Base-by-base conservation (phyloP, 2,329 filamentous ascomycete species). In the Colletotrichum aenigma region DNA sequence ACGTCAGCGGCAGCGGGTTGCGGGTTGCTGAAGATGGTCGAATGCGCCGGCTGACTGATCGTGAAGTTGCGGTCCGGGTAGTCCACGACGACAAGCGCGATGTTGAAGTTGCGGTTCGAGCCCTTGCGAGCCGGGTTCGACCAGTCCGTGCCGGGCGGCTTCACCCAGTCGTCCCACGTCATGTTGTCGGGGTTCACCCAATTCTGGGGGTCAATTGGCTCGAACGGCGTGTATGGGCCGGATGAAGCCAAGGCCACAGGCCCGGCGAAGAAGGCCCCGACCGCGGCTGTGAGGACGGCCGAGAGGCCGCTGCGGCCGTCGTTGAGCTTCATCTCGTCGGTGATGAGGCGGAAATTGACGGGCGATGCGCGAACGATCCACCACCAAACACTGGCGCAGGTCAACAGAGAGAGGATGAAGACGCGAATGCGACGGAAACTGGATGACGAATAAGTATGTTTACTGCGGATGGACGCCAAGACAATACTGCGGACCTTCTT, bases 131-230 rank as follows among this genome's bases (percentile, higher is more conserved):
- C 79, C 3, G 88, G 83, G 70, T 90, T 85, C 8, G 82, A 84
- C 88, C 88, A 91, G 21, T 83, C 85, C 1, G 87, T 89, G 3
- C 85, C 86, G 0, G 89, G 89, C 2, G 87, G 87, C 18, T 81
- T 80, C 13, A 83, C 83, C 77, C 85, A 90, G 76, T 91, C 87
- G 7, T 79, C 84, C 87, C 87, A 89, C 12, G 87, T 89, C 88
- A 90, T 89, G 79, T 89, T 86, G 76, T 89, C 88, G 0, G 88
- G 88, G 74, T 89, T 89, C 9, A 88, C 87, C 86, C 88, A 89
- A 38, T 87, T 84, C 79, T 90, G 89, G 52, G 85, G 84, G 77
- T 91, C 89, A 43, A 90, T 83, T 4, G 88, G 82, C 18, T 84
- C 81, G 78, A 91, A 90, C 0, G 88, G 88, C 60, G 88, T 84